Evolutionary conservation across 805 yeast genomes (phyloP).

Genomic region (Zygoascus biomembranicola): DNA sequence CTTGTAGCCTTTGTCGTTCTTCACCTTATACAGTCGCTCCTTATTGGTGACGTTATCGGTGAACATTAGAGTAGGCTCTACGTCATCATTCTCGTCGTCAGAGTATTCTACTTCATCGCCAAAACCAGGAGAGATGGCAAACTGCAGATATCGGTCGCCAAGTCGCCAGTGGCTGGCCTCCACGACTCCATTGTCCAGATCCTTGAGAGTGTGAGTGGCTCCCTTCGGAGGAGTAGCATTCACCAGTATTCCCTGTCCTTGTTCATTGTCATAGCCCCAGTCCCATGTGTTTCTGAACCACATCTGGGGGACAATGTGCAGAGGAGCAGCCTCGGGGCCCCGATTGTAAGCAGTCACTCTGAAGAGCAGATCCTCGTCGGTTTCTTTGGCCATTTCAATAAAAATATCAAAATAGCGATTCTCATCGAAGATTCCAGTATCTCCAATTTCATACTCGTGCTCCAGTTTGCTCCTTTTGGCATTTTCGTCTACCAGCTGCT

Average conservation of each 20-base stretch:
- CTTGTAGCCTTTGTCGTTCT: constrained; percentile 39
- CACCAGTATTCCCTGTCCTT: constrained; percentile 23
- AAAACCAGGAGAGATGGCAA: constrained; percentile 80
- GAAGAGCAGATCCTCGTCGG: constrained; percentile 72
- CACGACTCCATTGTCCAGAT: constrained; percentile 32
- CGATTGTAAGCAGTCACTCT: constrained; percentile 84
- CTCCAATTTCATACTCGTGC: constrained; percentile 73
- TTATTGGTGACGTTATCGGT: constrained; percentile 87
- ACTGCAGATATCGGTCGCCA: constrained; percentile 56
- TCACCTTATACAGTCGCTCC: constrained; percentile 46
- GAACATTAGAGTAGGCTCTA: constrained; percentile 68
- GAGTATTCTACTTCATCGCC: constrained; percentile 16
- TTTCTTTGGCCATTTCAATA: constrained; percentile 83
- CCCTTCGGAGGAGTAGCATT: constrained; percentile 3
- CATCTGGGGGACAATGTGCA: constrained; percentile 78
- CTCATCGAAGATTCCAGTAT: constrained; percentile 57
- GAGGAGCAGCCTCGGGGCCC: constrained; percentile 75
- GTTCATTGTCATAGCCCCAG: constrained; percentile 60
- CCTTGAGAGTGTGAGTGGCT: constrained; percentile 1
- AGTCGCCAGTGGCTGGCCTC: constrained; percentile 59
- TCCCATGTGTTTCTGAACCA: constrained; percentile 86
- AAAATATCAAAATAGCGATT: constrained; percentile 79
- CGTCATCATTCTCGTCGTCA: constrained; percentile 39
- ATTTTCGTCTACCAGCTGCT: constrained; percentile 61
- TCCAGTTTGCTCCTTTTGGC: constrained; percentile 58